Evolutionary conservation across 208 protist species (phyloP).

Genomic region (Naegleria fowleri): DNA sequence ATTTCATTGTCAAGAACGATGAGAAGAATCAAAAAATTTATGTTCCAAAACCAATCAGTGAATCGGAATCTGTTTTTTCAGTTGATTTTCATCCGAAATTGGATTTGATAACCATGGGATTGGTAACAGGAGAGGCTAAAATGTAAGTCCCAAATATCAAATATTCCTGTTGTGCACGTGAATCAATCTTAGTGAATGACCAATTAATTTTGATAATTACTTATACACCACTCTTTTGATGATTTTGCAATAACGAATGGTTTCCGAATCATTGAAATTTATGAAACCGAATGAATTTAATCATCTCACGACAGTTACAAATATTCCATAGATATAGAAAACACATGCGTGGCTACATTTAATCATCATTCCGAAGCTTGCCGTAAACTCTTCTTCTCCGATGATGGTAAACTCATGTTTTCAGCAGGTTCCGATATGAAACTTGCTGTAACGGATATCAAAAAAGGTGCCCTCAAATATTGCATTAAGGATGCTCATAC

Average conservation of each 20-base stretch:
- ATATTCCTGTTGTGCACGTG: not conserved
- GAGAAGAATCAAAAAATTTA: slow-evolving; percentile 9
- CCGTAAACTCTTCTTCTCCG: not conserved
- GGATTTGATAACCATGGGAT: not conserved
- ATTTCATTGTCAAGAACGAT: not conserved
- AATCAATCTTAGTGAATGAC: not conserved
- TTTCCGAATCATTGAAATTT: too few species aligned
- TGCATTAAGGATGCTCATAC: not conserved
- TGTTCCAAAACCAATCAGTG: not conserved
- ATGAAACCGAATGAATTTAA: too few species aligned
- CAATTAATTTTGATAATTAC: too few species aligned
- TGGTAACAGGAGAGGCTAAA: not conserved
- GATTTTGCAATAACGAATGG: too few species aligned
- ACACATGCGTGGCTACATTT: slow-evolving; percentile 2
- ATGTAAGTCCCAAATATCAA: not conserved
- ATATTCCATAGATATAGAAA: not conserved
- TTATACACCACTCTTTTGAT: too few species aligned
- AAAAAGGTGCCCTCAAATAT: not conserved
- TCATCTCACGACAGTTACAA: not conserved
- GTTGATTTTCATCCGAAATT: slow-evolving; percentile 1
- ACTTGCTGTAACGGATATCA: not conserved
- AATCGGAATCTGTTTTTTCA: not conserved
- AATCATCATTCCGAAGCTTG: not conserved
- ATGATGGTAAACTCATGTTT: slow-evolving; percentile 5
- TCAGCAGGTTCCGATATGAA: not conserved